These are phyloP conservation scores for Prunus mongolica DNA, from an alignment of 306 rosid species.

Conservation along the genomic window DNA sequence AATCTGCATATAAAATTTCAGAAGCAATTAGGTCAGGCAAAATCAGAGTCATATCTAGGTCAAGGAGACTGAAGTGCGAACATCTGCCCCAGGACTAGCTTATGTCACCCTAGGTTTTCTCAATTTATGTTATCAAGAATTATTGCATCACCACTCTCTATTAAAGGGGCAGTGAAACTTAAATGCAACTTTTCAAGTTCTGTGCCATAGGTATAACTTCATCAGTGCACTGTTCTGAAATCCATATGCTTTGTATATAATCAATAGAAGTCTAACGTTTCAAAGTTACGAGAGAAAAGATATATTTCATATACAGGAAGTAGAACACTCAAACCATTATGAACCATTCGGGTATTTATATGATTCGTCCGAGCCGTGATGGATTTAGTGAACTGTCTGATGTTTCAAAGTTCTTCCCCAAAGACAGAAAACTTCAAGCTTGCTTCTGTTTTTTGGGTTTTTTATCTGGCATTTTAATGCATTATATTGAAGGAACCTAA, in stretches of 20 bases:
- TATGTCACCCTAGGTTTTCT: background rate
- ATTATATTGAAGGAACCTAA: background rate
- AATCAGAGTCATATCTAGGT: background rate
- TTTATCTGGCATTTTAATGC: background rate
- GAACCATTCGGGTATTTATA: background rate
- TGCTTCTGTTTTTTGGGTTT: background rate
- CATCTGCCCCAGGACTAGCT: background rate
- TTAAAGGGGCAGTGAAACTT: background rate
- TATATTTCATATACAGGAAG: background rate
- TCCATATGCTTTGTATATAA: background rate
- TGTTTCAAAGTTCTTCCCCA: background rate
- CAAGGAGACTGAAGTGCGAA: background rate
- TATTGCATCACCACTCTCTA: background rate
- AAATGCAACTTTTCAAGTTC: background rate
- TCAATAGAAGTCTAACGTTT: background rate
- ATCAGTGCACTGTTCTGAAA: background rate
- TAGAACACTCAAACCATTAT: background rate
- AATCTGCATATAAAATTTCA: constrained; percentile 39
- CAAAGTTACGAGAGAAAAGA: background rate
- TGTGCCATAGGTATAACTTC: background rate
- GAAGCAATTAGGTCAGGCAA: constrained; percentile 30
- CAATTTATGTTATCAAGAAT: background rate
- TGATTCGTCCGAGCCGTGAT: background rate
- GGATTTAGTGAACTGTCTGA: background rate
- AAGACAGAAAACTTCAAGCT: background rate